Evolutionary conservation across 2,329 filamentous ascomycete genomes (phyloP), one percentile per base, ranked within the genome.

Genomic region (Penicillium decumbens): DNA sequence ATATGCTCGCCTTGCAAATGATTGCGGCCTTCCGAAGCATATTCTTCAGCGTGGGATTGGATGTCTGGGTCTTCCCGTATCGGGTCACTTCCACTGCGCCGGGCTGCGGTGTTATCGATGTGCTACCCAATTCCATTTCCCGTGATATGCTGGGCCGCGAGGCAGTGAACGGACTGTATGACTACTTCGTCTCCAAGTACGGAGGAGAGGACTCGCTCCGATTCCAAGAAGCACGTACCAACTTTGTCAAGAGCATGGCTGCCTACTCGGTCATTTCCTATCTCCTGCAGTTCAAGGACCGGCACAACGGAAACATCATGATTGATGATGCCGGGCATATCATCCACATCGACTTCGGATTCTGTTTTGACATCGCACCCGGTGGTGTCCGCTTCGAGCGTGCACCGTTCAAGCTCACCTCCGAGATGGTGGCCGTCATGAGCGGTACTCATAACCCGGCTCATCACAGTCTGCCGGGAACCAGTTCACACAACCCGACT

Each of bases 231-330:
- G 93, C 93, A 9, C 86, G 93, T 55, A 91, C 82, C 74, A 97
- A 97, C 72, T 98, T 99, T 67, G 91, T 98, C 72, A 98, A 98
- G 76, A 93, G 87, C 66, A 97, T 98, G 93, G 93, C 95, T 0
- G 95, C 93, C 10, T 98, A 98, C 76, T 95, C 88, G 15, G 86
- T 98, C 63, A 97, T 98, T 58, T 95, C 89, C 0, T 98, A 95
- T 74, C 78, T 98, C 12, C 77, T 98, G 32, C 95, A 98, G 65
- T 97, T 99, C 84, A 99, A 99, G 72, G 93, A 99, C 68, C 85
- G 93, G 3, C 93, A 98, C 75, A 98, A 98, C 70, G 93, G 93
- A 54, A 98, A 98, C 76, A 98, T 98, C 76, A 98, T 98, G 95
- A 85, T 98, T 56, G 92, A 98, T 69, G 92, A 96, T 64, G 88